Conservation (phyloP, 2,329 filamentous ascomycete species). For the Ceratocystis papillata region DNA sequence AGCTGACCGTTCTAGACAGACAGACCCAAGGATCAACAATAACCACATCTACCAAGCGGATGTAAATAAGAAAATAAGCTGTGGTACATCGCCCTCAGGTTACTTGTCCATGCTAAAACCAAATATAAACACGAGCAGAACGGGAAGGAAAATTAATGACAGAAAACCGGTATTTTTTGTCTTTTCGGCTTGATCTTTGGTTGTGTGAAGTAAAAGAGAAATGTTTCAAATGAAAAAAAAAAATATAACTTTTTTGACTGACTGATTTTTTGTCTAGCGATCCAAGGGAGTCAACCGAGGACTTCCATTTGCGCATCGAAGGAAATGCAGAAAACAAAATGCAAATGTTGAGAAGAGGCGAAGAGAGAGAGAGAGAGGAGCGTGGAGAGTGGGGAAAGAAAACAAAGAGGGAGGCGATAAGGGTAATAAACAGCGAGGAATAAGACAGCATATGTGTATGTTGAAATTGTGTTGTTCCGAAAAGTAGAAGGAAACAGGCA, state of each 20-base stretch:
- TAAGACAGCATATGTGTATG: neutral
- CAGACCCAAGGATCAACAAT: neutral
- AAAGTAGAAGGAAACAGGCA: constrained; percentile 14
- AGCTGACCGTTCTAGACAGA: no score
- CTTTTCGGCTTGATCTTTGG: no score
- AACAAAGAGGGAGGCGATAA: neutral
- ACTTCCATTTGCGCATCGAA: constrained; percentile 14
- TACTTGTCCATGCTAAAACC: no score
- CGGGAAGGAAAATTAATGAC: neutral
- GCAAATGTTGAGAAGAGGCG: constrained; percentile 14
- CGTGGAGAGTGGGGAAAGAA: neutral
- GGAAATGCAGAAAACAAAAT: constrained; percentile 18
- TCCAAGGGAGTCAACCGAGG: constrained; percentile 7
- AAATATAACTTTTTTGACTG: constrained; percentile 23
- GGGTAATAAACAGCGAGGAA: neutral
- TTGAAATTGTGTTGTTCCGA: neutral
- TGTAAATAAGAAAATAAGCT: no score
- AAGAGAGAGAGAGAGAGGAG: neutral
- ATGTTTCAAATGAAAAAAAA: constrained; percentile 18
- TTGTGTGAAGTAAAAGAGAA: neutral
- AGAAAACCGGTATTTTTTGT: neutral
- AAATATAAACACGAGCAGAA: no score
- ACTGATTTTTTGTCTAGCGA: constrained; percentile 23
- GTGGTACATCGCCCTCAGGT: no score
- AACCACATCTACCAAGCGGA: neutral